phyloP scores from a whole-genome alignment of 495 filamentous ascomycete genomes.

The Xylaria acuta region DNA sequence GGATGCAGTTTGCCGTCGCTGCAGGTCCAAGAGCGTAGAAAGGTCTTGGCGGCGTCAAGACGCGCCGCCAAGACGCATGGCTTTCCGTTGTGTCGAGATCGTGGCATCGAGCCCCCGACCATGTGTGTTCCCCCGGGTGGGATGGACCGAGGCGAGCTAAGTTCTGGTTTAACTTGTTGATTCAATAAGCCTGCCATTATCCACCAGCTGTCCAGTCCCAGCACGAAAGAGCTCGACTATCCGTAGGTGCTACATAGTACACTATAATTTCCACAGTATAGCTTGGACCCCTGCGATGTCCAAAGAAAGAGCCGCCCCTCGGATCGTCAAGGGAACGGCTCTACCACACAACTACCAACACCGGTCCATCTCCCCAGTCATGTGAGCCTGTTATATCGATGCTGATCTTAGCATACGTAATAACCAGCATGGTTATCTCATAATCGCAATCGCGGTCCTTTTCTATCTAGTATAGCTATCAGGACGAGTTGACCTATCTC shows the following conservation, averaged over 20 bases:
- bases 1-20: not conserved
- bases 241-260: not conserved
- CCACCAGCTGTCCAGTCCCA: not conserved
- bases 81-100: slow-evolving; percentile 4
- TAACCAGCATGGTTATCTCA: slow-evolving; percentile 6
- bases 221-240: not conserved
- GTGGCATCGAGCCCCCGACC: not conserved
- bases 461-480: not conserved
- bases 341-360: slow-evolving; percentile 7
- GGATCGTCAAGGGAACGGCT: slow-evolving; percentile 3
- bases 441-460: not conserved
- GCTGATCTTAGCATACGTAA: slow-evolving; percentile 16
- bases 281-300: not conserved
- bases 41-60: slow-evolving; percentile 18
- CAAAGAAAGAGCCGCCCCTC: slow-evolving; percentile 16
- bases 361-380: slow-evolving; percentile 9
- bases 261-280: not conserved
- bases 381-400: slow-evolving; percentile 14
- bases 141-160: not conserved
- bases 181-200: slow-evolving; percentile 2
- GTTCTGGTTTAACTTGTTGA: not conserved
- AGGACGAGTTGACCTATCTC: not conserved
- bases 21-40: slow-evolving; percentile 1
- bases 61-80: slow-evolving; percentile 17
- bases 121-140: not conserved